Evolutionary conservation across 495 filamentous ascomycete species (phyloP), one percentile per base, ranked within the genome.

Genomic region (Tricharina praecox): DNA sequence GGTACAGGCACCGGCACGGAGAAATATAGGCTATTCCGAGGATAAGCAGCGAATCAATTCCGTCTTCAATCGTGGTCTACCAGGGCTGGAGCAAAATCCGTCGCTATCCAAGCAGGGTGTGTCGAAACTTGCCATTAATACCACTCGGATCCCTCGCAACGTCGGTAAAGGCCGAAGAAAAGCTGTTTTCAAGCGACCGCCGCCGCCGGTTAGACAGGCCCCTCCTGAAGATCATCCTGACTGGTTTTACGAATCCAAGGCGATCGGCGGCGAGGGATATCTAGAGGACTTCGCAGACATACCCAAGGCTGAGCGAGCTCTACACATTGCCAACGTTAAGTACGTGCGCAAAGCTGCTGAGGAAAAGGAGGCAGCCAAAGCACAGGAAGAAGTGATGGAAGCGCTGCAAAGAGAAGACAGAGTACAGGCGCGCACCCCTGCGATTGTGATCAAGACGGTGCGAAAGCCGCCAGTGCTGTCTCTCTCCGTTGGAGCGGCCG

Each of bases 211-310:
- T 32, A 37, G 28, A 9, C 9, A 37, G 18, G 15, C 34, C 34
- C 16, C 34, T 18, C 16, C 9, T 37, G 7, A 37, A 37, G 16
- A n/a, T n/a, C n/a, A n/a, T n/a, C n/a, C n/a, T n/a, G n/a, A n/a
- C n/a, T n/a, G 56, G 56, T 37, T 59, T 8, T 59, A 58, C 34
- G 25, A 28, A 2, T 23, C 40, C 2, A 8, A 11, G 21, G 21
- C 8, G 21, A 20, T 11, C 8, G 40, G 40, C 18, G 40, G 40
- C 26, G 37, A 10, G 2, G 40, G n/a, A n/a, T n/a, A n/a, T n/a
- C n/a, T n/a, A n/a, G n/a, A n/a, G n/a, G n/a, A n/a, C n/a, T n/a
- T n/a, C n/a, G n/a, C n/a, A n/a, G n/a, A n/a, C n/a, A n/a, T n/a
- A n/a, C n/a, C n/a, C n/a, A 24, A 25, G 13, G 11, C 7, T 43